A percentile compares a stretch with the other conserved stretches of the same genome.
These are phyloP conservation scores for Xylariaceae sp. DNA, from an alignment of 2,329 filamentous ascomycete species.

Conservation along the genomic window DNA sequence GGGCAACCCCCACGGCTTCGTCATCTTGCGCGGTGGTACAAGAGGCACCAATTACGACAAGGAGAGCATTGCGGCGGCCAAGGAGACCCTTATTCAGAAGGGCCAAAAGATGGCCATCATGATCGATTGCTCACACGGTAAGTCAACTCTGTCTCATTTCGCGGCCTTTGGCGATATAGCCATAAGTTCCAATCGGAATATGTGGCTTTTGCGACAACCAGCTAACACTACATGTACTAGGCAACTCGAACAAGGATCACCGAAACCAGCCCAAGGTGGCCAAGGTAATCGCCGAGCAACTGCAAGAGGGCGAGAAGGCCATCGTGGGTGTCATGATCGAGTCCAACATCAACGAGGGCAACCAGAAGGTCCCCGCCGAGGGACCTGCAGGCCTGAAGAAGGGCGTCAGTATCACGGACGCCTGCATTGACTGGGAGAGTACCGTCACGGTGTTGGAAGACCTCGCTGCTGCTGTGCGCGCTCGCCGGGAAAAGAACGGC, in stretches of 20 bases:
- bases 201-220: no score
- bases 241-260: constrained; percentile 97
- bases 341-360: constrained; percentile 89
- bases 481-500: constrained; percentile 56
- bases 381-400: constrained; percentile 74
- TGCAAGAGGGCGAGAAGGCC: constrained; percentile 76
- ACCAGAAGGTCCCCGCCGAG: constrained; percentile 81
- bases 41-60: constrained; percentile 92
- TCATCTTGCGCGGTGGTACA: constrained; percentile 87
- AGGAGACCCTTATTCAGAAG: constrained; percentile 75
- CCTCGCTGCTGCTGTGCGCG: constrained; percentile 75
- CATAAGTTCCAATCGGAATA: no score
- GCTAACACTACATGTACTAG: constrained; percentile 37
- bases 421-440: constrained; percentile 88
- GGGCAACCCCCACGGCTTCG: constrained; percentile 95
- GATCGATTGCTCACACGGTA: constrained; percentile 97
- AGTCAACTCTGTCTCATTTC: constrained; percentile 21
- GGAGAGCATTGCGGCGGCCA: constrained; percentile 71
- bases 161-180: no score
- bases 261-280: constrained; percentile 95
- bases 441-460: constrained; percentile 79
- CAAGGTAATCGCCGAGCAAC: constrained; percentile 72
- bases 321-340: constrained; percentile 99
- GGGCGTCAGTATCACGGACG: constrained; percentile 92
- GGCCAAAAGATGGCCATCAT: constrained; percentile 84